phyloP scores from a whole-genome alignment of 2,329 filamentous ascomycete genomes.

The Trichoderma guizhouense region DNA sequence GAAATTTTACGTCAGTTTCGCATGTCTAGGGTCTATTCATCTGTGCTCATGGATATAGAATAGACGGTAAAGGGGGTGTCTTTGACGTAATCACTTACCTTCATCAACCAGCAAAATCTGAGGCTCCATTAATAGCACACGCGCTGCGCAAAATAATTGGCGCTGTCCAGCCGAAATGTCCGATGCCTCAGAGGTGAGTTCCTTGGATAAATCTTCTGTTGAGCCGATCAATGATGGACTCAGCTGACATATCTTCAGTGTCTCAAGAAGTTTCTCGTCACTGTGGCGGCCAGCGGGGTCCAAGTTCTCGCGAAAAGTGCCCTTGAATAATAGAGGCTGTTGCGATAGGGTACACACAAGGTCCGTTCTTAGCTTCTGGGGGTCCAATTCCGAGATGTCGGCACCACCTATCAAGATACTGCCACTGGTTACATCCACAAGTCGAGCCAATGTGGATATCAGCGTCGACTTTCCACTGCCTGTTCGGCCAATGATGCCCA shows the following conservation, averaged over 20 bases:
- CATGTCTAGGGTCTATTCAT: background rate
- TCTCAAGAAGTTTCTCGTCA: background rate
- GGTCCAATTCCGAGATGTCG: background rate
- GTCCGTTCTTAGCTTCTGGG: background rate
- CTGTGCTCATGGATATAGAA: background rate
- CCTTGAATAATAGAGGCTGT: background rate
- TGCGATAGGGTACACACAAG: background rate
- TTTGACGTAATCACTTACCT: background rate
- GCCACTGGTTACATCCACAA: background rate
- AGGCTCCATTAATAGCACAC: background rate
- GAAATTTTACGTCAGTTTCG: background rate
- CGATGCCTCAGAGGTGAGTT: background rate
- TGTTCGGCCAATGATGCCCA: background rate
- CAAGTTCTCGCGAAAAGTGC: background rate
- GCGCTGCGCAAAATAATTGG: background rate
- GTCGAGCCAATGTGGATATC: background rate
- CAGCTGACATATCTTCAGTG: background rate
- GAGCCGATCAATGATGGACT: background rate
- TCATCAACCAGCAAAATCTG: background rate
- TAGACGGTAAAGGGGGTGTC: background rate
- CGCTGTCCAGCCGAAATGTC: background rate
- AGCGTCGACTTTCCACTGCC: background rate
- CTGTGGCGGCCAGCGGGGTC: background rate
- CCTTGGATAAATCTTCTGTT: background rate
- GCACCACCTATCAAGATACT: background rate